A percentile compares a stretch with the other conserved stretches of the same genome.
phyloP scores from a whole-genome alignment of 2,329 filamentous ascomycete species.

The Microascus cirrosus region DNA sequence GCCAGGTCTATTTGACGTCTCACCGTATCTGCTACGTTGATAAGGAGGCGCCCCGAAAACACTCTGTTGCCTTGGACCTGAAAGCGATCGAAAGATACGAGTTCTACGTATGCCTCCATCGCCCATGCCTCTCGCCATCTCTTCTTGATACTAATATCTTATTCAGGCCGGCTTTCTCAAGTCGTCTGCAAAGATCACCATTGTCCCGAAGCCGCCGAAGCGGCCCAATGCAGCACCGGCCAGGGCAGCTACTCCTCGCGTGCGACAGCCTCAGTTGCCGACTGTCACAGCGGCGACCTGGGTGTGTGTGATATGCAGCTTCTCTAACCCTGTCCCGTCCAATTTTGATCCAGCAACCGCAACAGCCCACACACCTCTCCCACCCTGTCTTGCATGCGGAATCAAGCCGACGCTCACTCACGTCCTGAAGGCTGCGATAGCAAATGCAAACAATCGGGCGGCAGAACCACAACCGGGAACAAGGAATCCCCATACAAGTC shows the following conservation, averaged over 20 bases:
- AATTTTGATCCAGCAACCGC: constrained; percentile 85
- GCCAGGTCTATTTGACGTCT: constrained; percentile 91
- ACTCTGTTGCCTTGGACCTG: constrained; percentile 75
- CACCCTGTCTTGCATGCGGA: constrained; percentile 84
- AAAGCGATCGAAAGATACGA: constrained; percentile 87
- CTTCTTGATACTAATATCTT: not conserved
- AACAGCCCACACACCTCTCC: constrained; percentile 66
- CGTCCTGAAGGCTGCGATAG: constrained; percentile 77
- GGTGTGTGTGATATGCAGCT: constrained; percentile 93
- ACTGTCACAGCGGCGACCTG: constrained; percentile 61
- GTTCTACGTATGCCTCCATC: constrained; percentile 56
- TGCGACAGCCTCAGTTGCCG: constrained; percentile 22
- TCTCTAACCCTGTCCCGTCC: constrained; percentile 82
- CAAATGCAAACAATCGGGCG: constrained; percentile 53
- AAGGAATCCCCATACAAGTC: constrained; percentile 8
- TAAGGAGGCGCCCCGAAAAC: constrained; percentile 70
- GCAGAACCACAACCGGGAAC: not conserved
- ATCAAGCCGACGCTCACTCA: constrained; percentile 81
- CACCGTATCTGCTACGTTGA: constrained; percentile 95
- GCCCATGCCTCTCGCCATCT: constrained; percentile 1
- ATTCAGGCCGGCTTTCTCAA: constrained; percentile 72
- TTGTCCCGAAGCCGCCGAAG: constrained; percentile 72
- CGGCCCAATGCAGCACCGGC: constrained; percentile 24
- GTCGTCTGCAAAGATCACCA: constrained; percentile 85
- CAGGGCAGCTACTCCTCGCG: not conserved